These are phyloP conservation scores for Penicillium hesseltinei DNA, from an alignment of 2,329 filamentous ascomycete species.

Conservation along the genomic window DNA sequence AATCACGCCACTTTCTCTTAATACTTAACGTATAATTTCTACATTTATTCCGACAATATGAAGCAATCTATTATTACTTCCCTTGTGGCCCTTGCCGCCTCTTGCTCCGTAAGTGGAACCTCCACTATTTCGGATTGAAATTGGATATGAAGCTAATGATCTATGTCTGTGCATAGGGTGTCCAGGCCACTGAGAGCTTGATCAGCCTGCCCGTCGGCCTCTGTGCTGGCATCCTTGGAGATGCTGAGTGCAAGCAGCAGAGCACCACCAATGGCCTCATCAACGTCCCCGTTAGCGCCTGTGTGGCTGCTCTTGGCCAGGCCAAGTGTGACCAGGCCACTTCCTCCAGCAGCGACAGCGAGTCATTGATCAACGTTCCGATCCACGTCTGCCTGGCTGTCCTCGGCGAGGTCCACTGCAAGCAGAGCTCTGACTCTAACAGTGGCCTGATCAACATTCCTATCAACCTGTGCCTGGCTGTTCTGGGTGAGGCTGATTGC, in stretches of 20 bases:
- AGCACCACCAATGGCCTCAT: constrained; percentile 20
- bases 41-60: neutral
- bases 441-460: constrained; percentile 29
- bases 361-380: constrained; percentile 28
- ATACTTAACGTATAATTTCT: neutral
- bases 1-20: neutral
- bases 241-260: constrained; percentile 27
- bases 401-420: constrained; percentile 27
- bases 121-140: neutral
- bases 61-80: neutral
- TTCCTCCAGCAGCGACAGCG: constrained; percentile 3
- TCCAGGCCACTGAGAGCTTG: constrained; percentile 3
- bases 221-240: constrained; percentile 29
- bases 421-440: constrained; percentile 16
- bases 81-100: neutral
- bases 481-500: constrained; percentile 27
- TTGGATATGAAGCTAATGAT: neutral
- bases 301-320: constrained; percentile 25
- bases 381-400: constrained; percentile 30
- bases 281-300: constrained; percentile 25
- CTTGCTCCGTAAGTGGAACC: neutral
- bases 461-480: constrained; percentile 28
- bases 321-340: constrained; percentile 27
- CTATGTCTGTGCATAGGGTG: neutral
- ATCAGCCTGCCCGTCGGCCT: constrained; percentile 29